Evolutionary conservation across 2,329 filamentous ascomycete species (phyloP), one percentile per base, ranked within the genome.

Genomic region (Ophiocordyceps sinensis): DNA sequence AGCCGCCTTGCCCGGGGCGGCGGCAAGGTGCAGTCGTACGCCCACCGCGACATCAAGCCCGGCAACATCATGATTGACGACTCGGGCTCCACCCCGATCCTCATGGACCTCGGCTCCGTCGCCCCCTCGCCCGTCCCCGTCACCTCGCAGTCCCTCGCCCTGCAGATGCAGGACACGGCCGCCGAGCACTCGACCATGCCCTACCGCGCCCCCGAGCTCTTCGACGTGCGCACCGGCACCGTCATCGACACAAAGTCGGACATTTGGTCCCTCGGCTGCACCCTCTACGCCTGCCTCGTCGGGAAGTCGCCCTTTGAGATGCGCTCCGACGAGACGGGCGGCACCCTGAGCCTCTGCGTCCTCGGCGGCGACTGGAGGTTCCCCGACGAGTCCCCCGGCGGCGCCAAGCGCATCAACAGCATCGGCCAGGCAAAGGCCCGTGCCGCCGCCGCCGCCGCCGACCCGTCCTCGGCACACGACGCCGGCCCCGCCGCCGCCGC

Each of bases 21-120:
- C 13, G 45, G 48, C 39, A 76, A 78, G 43, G 68, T 76, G 45
- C 73, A 84, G 51, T 85, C 87, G 17, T 98, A 94, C 60, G 85
- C 91, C 46, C 91, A 98, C 63, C 73, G 91, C 50, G 91, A 98
- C 62, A 94, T 98, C 60, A 98, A 98, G 63, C 91, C 91, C 53
- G 75, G 87, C 44, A 98, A 98, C 64, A 94, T 98, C 57, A 98
- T 98, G 91, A 94, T 98, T 50, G 82, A 85, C 49, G 89, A 96
- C 58, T 79, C 86, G 52, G 91, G 91, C 50, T 75, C 79, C 44
- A 80, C 79, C 28, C 89, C 91, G 3, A 91, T 98, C 52, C 75
- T 98, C 30, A 98, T 98, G 91, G 91, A 98, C 58, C 78, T 98
- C 21, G 91, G 91, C 47, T 95, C 87, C 43, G 71, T 98, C 43